Base-by-base conservation (phyloP, 176 grass and related monocot genomes). In the Raddia distichophylla region DNA sequence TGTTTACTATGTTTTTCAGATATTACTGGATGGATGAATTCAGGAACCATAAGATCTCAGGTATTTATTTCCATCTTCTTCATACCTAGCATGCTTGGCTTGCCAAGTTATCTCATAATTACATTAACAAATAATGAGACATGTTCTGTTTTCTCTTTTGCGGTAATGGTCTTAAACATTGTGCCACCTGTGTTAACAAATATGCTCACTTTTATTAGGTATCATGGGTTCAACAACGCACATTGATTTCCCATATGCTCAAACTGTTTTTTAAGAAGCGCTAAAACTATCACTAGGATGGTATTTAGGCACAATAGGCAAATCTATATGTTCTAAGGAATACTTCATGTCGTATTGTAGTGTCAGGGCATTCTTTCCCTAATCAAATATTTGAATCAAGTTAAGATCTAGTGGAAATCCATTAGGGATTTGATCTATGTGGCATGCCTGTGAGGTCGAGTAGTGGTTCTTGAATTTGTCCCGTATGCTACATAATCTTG, bases 21-120 rank as follows among this genome's bases (percentile, higher is more conserved):
- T 89, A 89, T 98, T 83, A 86, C 92, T 37, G 81, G 78, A 88
- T 89, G 85, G 61, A 86, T 94, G 42, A 94, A 86, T 78, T 85
- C 78, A 74, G 75, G 87, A 83, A 89, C 85, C 80, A 78, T 91
- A 76, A 85, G 83, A 88, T 78, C 86, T 5, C 86, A 98, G 95
- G 95, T 98, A 98, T 74, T 12, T 63, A 20, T 77, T 17, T 43
- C 59, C 64, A 74, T 83, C 32, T 69, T 60, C 57, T 83, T 60
- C 35, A 48, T 86, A 42, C 9, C 12, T 34, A 53, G 0, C n/a
- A 61, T 73, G 57, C 53, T 52, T 90, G 53, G n/a, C 60, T 66
- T 71, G 18, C 58, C n/a, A 73, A 67, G 81, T 49, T 44, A 71
- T 82, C n/a, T 61, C 2, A 60, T 58, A 60, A 71, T 59, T 71